These are phyloP conservation scores for Dichomitus squalens DNA, from an alignment of 1,284 basidiomycete species.

Conservation along the genomic window DNA sequence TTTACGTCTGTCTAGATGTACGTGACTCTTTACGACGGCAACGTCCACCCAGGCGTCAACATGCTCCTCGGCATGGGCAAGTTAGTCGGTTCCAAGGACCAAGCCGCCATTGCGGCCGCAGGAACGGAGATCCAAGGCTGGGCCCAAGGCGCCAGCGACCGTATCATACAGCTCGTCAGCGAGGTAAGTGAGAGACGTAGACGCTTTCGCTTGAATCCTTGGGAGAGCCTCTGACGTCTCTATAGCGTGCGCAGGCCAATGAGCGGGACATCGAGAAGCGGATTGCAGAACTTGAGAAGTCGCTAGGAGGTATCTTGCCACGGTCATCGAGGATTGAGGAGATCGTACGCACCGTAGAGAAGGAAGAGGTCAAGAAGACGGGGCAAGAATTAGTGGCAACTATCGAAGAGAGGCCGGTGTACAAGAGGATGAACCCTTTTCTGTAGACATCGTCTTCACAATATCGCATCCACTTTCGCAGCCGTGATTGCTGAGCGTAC, in stretches of 20 bases:
- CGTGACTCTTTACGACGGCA: slow-evolving; percentile 13
- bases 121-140: slow-evolving; percentile 8
- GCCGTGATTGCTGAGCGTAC: too few relatives aligned
- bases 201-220: too few relatives aligned
- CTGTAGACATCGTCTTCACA: too few relatives aligned
- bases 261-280: slow-evolving; percentile 9
- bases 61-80: slow-evolving; percentile 16
- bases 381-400: neutral
- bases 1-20: slow-evolving; percentile 5
- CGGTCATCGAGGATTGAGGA: slow-evolving; percentile 2
- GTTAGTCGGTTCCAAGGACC: slow-evolving; percentile 10
- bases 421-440: neutral
- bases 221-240: neutral
- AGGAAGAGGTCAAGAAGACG: slow-evolving; percentile 1
- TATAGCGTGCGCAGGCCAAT: slow-evolving; percentile 12
- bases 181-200: neutral
- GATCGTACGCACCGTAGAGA: slow-evolving; percentile 5
- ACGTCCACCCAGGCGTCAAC: slow-evolving; percentile 16
- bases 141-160: slow-evolving; percentile 13
- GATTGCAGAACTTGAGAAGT: slow-evolving; percentile 3
- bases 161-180: slow-evolving; percentile 6
- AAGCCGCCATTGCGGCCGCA: slow-evolving; percentile 1
- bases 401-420: slow-evolving; percentile 3
- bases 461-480: too few relatives aligned
- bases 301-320: slow-evolving; percentile 8